Evolutionary conservation across 2,329 filamentous ascomycete species (phyloP).

Genomic region (Cylindrodendrum hubeiense): DNA sequence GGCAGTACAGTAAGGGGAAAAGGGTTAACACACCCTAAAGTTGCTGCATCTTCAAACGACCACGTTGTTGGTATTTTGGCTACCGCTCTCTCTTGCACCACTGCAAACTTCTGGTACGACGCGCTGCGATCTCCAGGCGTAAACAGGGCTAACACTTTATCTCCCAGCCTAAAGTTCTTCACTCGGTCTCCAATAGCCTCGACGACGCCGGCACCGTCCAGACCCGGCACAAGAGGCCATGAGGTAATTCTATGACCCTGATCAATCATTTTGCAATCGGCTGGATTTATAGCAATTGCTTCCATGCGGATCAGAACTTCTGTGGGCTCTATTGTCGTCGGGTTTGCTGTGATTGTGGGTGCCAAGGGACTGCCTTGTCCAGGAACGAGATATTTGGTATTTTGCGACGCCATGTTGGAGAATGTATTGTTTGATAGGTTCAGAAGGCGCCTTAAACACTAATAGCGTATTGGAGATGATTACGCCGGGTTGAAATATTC

Average conservation of each 20-base stretch:
- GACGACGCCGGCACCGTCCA: conserved; percentile 2
- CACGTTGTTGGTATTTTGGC: conserved; percentile 4
- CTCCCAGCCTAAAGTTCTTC: not conserved
- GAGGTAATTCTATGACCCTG: conserved; percentile 1
- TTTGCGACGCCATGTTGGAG: not conserved
- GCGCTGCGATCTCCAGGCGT: not conserved
- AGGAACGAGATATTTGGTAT: conserved; percentile 1
- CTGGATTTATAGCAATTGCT: conserved; percentile 4
- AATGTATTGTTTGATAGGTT: too few species aligned
- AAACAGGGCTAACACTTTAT: conserved; percentile 3
- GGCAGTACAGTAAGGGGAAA: not conserved
- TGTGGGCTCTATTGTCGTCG: not conserved
- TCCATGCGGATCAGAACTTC: conserved; percentile 3
- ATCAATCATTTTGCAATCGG: conserved; percentile 16
- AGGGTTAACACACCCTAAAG: not conserved
- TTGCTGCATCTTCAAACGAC: conserved; percentile 6
- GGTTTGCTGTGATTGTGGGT: not conserved
- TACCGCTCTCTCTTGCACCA: not conserved
- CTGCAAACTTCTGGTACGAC: conserved; percentile 1
- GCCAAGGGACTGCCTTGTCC: not conserved
- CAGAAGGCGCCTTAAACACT: too few species aligned
- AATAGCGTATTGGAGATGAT: too few species aligned
- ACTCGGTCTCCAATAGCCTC: not conserved
- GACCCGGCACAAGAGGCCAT: conserved; percentile 2
- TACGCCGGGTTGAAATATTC: not conserved